Evolutionary conservation across 805 yeast species (phyloP), one percentile per base, ranked within the genome.

Genomic region (Candida railenensis): DNA sequence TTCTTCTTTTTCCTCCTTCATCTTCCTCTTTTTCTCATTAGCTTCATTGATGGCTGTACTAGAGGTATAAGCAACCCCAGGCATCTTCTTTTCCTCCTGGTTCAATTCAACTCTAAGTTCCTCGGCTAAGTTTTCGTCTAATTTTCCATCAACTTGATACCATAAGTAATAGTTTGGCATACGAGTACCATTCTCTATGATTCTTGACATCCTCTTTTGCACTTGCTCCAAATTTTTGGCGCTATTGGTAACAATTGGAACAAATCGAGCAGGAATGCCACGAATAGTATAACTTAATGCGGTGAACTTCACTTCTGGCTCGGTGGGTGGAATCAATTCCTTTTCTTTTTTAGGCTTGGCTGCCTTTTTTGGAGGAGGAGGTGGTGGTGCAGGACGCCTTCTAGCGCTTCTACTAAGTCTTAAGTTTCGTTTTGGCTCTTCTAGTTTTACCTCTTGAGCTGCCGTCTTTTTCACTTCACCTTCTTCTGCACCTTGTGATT

Each of bases 101-200:
- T 73, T 75, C 43, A 85, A 63, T 46, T 80, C 82, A 40, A 72
- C 70, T 54, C 95, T 73, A 34, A 86, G 62, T 5, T 73, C 70
- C 54, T 87, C 94, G 0, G 87, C 87, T 40, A 86, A 55, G 1
- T 66, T 63, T 51, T 83, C 88, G 59, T 87, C 94, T 45, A 81
- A 78, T 40, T 78, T 74, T 0, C 89, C 91, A 62, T 87, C 94
- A 9, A 92, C 73, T 55, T 87, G 89, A 57, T 85, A 88, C 96
- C 97, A 90, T 18, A 89, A 68, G 59, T 85, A 78, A 54, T 81
- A 80, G 30, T 79, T 79, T 4, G 84, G 68, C 2, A 82, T 65
- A 48, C 89, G 73, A 1, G 73, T 71, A 1, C 96, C 96, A 16
- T 65, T 68, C 14, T 71, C 68, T 46, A 89, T 61, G 3, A 84